Conservation (phyloP, 176 grass and related monocot species). For the Tillandsia fasciculata region DNA sequence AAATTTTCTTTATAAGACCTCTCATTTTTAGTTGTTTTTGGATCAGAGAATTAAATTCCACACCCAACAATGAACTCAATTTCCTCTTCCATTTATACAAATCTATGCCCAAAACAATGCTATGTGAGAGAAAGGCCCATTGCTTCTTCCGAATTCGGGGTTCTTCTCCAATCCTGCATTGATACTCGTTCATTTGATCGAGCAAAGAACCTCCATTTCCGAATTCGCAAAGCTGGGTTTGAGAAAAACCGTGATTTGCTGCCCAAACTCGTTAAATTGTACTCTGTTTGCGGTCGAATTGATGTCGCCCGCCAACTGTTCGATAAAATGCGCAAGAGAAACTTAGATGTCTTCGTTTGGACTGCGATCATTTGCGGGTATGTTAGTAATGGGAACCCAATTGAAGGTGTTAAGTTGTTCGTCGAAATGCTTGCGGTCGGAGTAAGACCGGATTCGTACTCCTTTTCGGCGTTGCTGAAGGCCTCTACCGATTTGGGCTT, state of each 20-base stretch:
- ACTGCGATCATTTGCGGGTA: slow-evolving; percentile 13
- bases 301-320: slow-evolving; percentile 6
- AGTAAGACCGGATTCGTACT: slow-evolving; percentile 13
- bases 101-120: background rate
- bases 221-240: slow-evolving; percentile 9
- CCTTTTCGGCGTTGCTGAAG: slow-evolving; percentile 16
- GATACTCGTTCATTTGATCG: slow-evolving; percentile 2
- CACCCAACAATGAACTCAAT: background rate
- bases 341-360: slow-evolving; percentile 13
- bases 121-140: background rate
- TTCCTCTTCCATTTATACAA: background rate
- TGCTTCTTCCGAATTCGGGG: slow-evolving; percentile 3
- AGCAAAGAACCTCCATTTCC: slow-evolving; percentile 12
- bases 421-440: slow-evolving; percentile 5
- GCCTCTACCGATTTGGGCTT: slow-evolving; percentile 3
- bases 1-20: background rate
- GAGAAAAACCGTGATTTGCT: slow-evolving; percentile 14
- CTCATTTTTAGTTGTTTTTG: background rate
- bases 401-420: slow-evolving; percentile 1
- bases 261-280: slow-evolving; percentile 9
- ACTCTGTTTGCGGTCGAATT: slow-evolving; percentile 10
- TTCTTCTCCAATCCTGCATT: slow-evolving; percentile 18
- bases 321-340: slow-evolving; percentile 12
- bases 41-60: background rate
- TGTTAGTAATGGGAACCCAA: background rate